Conservation (phyloP, 1,284 basidiomycete species). For the Fomitopsis pinicola region DNA sequence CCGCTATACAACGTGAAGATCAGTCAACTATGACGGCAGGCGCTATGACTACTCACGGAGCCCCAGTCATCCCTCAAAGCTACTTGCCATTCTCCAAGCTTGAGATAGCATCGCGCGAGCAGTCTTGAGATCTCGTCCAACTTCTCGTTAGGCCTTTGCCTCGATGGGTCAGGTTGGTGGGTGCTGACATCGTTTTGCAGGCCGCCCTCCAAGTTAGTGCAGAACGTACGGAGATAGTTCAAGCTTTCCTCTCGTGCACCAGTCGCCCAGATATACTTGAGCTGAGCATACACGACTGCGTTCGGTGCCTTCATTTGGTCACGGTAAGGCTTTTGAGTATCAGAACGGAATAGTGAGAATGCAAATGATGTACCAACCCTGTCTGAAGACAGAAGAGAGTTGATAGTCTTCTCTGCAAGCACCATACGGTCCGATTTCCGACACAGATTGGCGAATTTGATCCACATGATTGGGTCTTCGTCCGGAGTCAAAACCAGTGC, state of each 20-base stretch:
- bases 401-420: constrained; percentile 96
- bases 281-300: constrained; percentile 94
- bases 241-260: constrained; percentile 79
- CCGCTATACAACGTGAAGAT: constrained; percentile 39
- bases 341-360: background rate
- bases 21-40: constrained; percentile 3
- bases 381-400: constrained; percentile 77
- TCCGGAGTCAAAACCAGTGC: constrained; percentile 92
- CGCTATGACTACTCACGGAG: constrained; percentile 42
- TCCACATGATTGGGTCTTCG: constrained; percentile 98
- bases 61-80: constrained; percentile 82
- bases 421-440: constrained; percentile 86
- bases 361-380: constrained; percentile 35
- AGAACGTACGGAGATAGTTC: constrained; percentile 83
- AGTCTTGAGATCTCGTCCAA: constrained; percentile 79
- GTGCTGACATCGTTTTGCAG: constrained; percentile 55
- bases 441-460: constrained; percentile 87
- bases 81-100: constrained; percentile 94
- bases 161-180: constrained; percentile 21
- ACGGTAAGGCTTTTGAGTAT: constrained; percentile 16
- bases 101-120: constrained; percentile 96
- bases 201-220: constrained; percentile 72
- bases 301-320: constrained; percentile 81
- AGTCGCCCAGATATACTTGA: constrained; percentile 96
- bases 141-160: constrained; percentile 56